Evolutionary conservation across 2,329 filamentous ascomycete species (phyloP).

Genomic region (Aspergillus vadensis): DNA sequence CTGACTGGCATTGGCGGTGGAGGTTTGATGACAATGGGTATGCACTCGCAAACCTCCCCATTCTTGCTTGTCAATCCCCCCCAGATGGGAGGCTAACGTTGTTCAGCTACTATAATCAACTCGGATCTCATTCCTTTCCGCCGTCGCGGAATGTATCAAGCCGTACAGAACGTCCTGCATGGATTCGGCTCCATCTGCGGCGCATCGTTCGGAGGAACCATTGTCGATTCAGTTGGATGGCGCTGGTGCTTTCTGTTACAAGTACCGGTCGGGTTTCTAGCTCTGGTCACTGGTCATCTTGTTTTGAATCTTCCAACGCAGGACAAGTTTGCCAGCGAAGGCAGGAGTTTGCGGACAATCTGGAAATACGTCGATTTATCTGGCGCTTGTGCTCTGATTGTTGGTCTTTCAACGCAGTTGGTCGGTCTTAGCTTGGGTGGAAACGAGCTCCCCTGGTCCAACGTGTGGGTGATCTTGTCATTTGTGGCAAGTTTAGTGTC

Average conservation of each 20-base stretch:
- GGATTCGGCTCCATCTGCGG: conserved; percentile 65
- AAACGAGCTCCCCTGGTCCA: conserved; percentile 49
- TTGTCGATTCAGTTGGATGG: conserved; percentile 50
- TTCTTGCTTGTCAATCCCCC: not conserved
- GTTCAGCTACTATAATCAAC: conserved; percentile 65
- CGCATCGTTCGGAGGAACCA: conserved; percentile 48
- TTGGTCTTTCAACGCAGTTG: conserved; percentile 59
- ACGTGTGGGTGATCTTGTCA: conserved; percentile 44
- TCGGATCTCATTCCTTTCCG: conserved; percentile 75
- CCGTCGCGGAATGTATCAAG: conserved; percentile 71
- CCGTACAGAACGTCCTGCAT: conserved; percentile 61
- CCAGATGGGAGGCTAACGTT: not conserved
- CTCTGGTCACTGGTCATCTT: conserved; percentile 55
- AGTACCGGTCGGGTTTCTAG: conserved; percentile 60
- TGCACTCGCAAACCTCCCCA: not conserved
- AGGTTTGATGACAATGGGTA: conserved; percentile 66
- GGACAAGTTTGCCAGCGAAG: conserved; percentile 6
- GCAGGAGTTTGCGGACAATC: conserved; percentile 40
- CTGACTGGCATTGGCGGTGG: conserved; percentile 74
- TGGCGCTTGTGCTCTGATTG: conserved; percentile 59
- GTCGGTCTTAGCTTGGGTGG: conserved; percentile 49
- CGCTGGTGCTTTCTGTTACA: conserved; percentile 61
- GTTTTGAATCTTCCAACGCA: conserved; percentile 53
- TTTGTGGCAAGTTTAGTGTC: conserved; percentile 42
- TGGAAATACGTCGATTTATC: conserved; percentile 62